Evolutionary conservation across 331 rosid genomes (phyloP), one percentile per base, ranked within the genome.

Genomic region (Telfairia occidentalis): DNA sequence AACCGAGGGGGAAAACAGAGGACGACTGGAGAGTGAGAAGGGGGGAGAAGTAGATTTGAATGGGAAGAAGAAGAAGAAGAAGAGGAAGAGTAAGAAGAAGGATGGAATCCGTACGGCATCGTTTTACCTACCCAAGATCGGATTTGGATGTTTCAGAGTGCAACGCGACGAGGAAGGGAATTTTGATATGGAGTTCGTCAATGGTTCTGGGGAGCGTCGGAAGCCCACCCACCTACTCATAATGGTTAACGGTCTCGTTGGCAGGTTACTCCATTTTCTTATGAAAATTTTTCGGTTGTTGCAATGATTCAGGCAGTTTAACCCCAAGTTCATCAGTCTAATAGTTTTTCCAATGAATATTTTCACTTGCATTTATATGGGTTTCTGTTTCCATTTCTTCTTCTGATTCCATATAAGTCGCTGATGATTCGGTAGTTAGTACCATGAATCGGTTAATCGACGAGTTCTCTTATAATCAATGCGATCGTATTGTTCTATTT

Each of bases 161-260:
- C 75, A 79, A 54, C 59, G 29, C 1, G 87, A 79, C 53, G 83
- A 57, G 0, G 78, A 81, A 7, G 84, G 85, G 63, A 74, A 75
- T 82, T 79, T 85, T 43, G 96, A 91, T 71, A 77, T 90, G 54
- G 86, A 88, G 79, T 84, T 81, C 71, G 86, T 82, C 71, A 88
- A 81, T 60, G 79, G 59, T 38, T 81, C 79, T 79, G 85, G 81
- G 34, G 76, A 71, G 18, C 78, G 81, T 79, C 79, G 76, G 43
- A 63, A 71, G 5, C 92, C 92, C 3, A 80, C 90, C 29, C 98
- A 94, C 73, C 80, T 94, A 69, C 76, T 94, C 77, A 75, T 94
- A 52, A 84, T 86, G 97, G 98, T 88, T 58, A 88, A 94, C 71
- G 98, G 98, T 65, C 89, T 94, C 16, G 57, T 88, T 5, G 98